Evolutionary conservation across 2,329 filamentous ascomycete genomes (phyloP).

Genomic region (Microdochium bolleyi): DNA sequence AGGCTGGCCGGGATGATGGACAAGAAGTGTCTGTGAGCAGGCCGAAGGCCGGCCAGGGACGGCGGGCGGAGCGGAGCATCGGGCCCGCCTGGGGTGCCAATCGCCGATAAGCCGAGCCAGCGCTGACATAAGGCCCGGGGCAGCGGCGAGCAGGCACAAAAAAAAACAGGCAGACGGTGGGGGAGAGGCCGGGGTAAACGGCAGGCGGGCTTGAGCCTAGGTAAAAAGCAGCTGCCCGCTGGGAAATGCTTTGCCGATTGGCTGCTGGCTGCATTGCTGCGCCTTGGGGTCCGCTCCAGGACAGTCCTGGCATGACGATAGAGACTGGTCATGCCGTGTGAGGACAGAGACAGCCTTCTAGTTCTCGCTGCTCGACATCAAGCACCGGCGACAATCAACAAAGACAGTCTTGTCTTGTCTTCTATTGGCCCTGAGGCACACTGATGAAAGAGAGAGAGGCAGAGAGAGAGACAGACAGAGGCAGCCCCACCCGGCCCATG

Average conservation of each 20-base stretch:
- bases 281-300: too few relatives aligned
- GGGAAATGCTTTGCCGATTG: not conserved
- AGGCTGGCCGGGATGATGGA: not conserved
- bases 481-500: not conserved
- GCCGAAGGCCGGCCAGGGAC: not conserved
- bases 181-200: too few relatives aligned
- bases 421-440: too few relatives aligned
- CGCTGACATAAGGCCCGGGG: not conserved
- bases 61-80: not conserved
- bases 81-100: not conserved
- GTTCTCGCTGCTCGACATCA: too few relatives aligned
- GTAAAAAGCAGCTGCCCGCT: not conserved
- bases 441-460: too few relatives aligned
- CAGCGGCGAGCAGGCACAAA: not conserved
- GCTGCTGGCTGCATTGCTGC: not conserved
- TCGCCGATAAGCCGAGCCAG: not conserved
- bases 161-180: not conserved
- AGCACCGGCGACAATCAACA: too few relatives aligned
- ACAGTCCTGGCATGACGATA: too few relatives aligned
- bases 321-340: too few relatives aligned
- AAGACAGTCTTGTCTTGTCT: too few relatives aligned
- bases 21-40: not conserved
- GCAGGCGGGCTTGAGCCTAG: not conserved
- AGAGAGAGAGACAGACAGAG: too few relatives aligned
- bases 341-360: too few relatives aligned